Base-by-base conservation (phyloP, 1,284 basidiomycete genomes). In the Rhodofomes roseus region DNA sequence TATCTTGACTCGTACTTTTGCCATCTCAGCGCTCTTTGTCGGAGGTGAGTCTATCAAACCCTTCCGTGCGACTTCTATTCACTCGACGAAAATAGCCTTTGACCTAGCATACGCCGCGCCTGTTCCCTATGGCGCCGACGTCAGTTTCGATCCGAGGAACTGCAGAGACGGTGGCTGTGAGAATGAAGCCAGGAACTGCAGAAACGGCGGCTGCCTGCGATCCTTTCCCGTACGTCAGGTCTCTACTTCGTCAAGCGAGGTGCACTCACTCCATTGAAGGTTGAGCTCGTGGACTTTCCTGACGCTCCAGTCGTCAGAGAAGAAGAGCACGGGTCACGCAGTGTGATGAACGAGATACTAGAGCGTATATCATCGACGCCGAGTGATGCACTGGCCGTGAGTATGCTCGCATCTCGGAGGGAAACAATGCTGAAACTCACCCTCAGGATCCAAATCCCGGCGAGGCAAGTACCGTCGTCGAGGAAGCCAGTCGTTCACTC, bases 1-100 rank as follows among this genome's bases (percentile, higher is more conserved):
- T 51, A 66, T 66, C 54, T 60, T 65, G 41, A 65, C 65, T 48
- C 65, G 65, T 48, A 43, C 65, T 37, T 64, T 66, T 41, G 62
- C 63, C 29, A 63, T 66, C 48, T 65, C 63, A n/a, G 65, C 63
- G 43, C 60, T 66, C 34, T 55, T 63, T 51, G 62, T 59, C 16
- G 61, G 65, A 23, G 62, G 65, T 66, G 37, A 37, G 61, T 56
- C n/a, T 2, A 22, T 12, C 1, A 29, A 23, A 20, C 31, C 14
- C 18, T 34, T 22, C 6, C 8, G 7, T 22, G 18, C 31, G 27
- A 18, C 11, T 18, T 22, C 31, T 20, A 52, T 52, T 20, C 11
- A 31, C 22, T 36, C 14, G 20, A 52, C 50, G 1, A 20, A 52
- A 52, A 23, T 23, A 52, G 50, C 50, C 11, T 52, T 34, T 14